Evolutionary conservation across 2,329 filamentous ascomycete species (phyloP).

Genomic region (Cercospora sesami): DNA sequence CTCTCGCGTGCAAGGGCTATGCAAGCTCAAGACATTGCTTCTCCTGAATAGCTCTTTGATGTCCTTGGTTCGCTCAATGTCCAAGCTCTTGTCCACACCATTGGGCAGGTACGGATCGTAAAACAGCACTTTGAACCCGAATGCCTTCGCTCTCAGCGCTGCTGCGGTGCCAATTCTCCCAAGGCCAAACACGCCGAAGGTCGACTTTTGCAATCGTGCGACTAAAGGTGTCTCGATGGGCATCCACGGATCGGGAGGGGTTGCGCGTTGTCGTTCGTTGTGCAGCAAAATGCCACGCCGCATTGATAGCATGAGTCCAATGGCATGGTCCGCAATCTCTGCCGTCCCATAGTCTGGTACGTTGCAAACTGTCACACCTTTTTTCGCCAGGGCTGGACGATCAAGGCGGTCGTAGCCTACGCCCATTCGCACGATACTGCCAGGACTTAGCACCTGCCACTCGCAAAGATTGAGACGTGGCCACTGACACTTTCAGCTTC

Average conservation of each 20-base stretch:
- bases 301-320: constrained; percentile 34
- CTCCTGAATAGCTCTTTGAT: constrained; percentile 40
- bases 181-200: constrained; percentile 36
- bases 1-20: constrained; percentile 75
- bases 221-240: constrained; percentile 35
- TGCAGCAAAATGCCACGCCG: constrained; percentile 36
- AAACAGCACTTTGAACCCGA: constrained; percentile 37
- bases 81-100: constrained; percentile 37
- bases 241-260: constrained; percentile 36
- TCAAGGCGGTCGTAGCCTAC: constrained; percentile 39
- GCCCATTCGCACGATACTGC: constrained; percentile 37
- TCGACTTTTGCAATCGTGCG: constrained; percentile 30
- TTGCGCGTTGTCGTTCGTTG: constrained; percentile 35
- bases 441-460: neutral
- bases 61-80: constrained; percentile 35
- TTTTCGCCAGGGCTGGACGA: constrained; percentile 31
- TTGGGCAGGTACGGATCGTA: constrained; percentile 39
- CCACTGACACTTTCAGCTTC: constrained; percentile 36
- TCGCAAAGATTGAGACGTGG: neutral
- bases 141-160: constrained; percentile 37
- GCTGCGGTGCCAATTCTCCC: constrained; percentile 37
- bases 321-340: constrained; percentile 38
- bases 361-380: constrained; percentile 34
- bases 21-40: constrained; percentile 64
- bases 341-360: constrained; percentile 39